Evolutionary conservation across 768 basidiomycete species (phyloP).

Genomic region (Rhodosporidiobolus odoratus): DNA sequence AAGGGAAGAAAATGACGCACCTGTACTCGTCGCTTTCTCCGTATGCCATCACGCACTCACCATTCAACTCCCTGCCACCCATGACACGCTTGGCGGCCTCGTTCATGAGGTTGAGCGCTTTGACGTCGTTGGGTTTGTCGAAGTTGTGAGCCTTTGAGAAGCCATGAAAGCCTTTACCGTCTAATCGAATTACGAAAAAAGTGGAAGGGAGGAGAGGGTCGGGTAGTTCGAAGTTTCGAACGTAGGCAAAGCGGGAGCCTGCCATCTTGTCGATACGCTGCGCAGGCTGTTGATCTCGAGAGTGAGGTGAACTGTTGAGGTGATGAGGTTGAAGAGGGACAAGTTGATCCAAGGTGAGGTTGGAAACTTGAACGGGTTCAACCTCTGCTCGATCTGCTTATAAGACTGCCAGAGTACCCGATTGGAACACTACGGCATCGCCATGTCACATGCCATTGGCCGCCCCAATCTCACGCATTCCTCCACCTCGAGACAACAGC

Average conservation of each 20-base stretch:
- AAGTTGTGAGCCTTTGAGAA: constrained; percentile 81
- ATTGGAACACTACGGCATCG: background rate
- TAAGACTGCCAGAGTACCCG: background rate
- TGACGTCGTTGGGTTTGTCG: constrained; percentile 81
- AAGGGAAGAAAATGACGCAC: constrained; percentile 48
- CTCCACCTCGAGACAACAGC: no score
- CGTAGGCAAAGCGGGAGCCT: constrained; percentile 86
- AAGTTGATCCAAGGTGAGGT: no score
- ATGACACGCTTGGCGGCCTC: constrained; percentile 74
- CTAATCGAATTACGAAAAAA: constrained; percentile 77
- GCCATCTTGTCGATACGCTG: no score
- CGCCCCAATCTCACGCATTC: background rate
- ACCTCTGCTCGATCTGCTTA: background rate
- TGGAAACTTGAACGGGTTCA: no score
- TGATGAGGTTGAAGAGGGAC: no score
- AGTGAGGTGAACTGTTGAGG: no score
- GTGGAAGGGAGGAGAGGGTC: constrained; percentile 78
- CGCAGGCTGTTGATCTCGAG: no score
- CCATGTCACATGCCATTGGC: background rate
- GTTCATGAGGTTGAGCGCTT: constrained; percentile 87
- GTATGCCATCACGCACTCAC: constrained; percentile 79
- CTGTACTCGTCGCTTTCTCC: constrained; percentile 98
- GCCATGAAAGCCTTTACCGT: constrained; percentile 90
- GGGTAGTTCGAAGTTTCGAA: constrained; percentile 78
- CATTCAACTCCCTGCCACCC: constrained; percentile 54